phyloP scores from a whole-genome alignment of 345 rosid genomes.

The Eucalyptus urophylla region DNA sequence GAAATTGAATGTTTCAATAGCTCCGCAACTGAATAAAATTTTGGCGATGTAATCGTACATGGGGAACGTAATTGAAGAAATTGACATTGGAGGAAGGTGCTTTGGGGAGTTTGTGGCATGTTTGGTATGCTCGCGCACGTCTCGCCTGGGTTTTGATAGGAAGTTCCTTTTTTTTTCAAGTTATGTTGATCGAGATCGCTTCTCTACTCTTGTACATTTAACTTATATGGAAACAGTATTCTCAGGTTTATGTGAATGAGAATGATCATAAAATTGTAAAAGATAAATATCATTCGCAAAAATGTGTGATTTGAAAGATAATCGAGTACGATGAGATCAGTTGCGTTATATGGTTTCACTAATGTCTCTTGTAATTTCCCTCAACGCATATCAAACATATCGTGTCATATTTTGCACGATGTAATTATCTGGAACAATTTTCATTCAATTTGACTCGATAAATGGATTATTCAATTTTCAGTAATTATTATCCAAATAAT shows the following conservation, averaged over 20 bases:
- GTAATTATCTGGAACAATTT: not conserved
- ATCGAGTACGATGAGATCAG: not conserved
- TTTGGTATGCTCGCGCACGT: not conserved
- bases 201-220: not conserved
- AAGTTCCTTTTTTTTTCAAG: not conserved
- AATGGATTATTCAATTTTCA: not conserved
- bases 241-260: not conserved
- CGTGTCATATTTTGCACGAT: not conserved
- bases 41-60: not conserved
- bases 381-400: not conserved
- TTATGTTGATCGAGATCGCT: not conserved
- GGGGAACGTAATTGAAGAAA: not conserved
- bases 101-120: not conserved
- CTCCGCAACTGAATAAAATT: not conserved
- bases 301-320: not conserved
- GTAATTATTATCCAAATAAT: not conserved
- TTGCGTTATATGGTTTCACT: not conserved
- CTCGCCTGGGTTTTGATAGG: not conserved
- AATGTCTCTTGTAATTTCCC: too few relatives aligned
- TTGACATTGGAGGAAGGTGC: not conserved
- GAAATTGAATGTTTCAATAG: not conserved
- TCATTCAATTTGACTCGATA: not conserved
- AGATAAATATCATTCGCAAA: not conserved
- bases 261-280: not conserved
- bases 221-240: not conserved